A percentile compares a stretch with the other conserved stretches of the same genome.
Evolutionary conservation across 352 stramenopile genomes (phyloP).

Genomic region (Phytophthora cactorum): DNA sequence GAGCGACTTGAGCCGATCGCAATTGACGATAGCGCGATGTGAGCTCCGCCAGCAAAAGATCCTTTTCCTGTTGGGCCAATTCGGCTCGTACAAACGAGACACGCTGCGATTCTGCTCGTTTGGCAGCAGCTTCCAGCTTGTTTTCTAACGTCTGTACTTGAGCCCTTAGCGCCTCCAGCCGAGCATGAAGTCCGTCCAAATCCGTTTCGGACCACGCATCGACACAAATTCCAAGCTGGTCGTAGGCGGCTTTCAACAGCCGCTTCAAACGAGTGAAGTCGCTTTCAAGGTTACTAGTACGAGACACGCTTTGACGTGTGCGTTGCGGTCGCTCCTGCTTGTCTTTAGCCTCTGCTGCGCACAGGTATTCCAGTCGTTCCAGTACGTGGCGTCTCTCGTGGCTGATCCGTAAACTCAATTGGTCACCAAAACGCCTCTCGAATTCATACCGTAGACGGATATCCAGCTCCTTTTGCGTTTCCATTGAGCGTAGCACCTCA

Average conservation of each 20-base stretch:
- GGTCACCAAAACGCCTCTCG: slow-evolving; percentile 56
- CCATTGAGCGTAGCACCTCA: slow-evolving; percentile 2
- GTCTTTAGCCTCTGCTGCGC: slow-evolving; percentile 24
- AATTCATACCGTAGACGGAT: slow-evolving; percentile 52
- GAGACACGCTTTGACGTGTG: slow-evolving; percentile 8
- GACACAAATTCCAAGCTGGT: slow-evolving; percentile 59
- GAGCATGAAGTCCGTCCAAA: slow-evolving; percentile 42
- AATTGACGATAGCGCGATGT: slow-evolving; percentile 54
- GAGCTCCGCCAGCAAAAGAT: slow-evolving; percentile 59
- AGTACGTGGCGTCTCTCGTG: slow-evolving; percentile 64
- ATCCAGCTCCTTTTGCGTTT: slow-evolving; percentile 33
- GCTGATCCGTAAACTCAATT: slow-evolving; percentile 59
- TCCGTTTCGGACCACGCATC: slow-evolving; percentile 57
- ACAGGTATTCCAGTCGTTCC: slow-evolving; percentile 58
- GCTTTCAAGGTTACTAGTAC: slow-evolving; percentile 6
- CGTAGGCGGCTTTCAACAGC: slow-evolving; percentile 48
- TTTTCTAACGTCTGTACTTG: slow-evolving; percentile 19
- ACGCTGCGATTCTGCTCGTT: slow-evolving; percentile 39
- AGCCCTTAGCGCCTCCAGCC: slow-evolving; percentile 23
- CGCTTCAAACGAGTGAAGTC: slow-evolving; percentile 35
- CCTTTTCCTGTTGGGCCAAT: slow-evolving; percentile 60
- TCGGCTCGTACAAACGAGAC: slow-evolving; percentile 47
- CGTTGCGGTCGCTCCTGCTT: slow-evolving; percentile 21
- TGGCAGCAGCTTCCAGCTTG: slow-evolving; percentile 19
- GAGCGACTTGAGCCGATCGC: slow-evolving; percentile 21